A percentile compares a stretch with the other conserved stretches of the same genome.
Evolutionary conservation across 176 grass and related monocot species (phyloP).

Genomic region (Hsuehochloa calcarea): DNA sequence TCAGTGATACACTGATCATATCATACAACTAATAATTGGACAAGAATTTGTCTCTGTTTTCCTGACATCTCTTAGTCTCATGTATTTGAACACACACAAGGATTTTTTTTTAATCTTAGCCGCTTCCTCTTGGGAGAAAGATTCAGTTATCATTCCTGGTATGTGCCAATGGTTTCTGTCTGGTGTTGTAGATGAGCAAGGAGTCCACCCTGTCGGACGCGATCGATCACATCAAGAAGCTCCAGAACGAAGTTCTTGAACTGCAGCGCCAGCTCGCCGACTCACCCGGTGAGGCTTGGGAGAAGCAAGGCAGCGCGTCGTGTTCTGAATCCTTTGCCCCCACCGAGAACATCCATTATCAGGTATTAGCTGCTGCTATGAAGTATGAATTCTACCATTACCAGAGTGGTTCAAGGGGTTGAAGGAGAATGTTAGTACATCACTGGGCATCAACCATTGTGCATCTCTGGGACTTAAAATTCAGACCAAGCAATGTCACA

Average conservation of each 20-base stretch:
- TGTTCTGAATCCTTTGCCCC: constrained; percentile 39
- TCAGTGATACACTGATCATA: background rate
- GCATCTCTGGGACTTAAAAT: background rate
- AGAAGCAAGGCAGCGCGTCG: constrained; percentile 55
- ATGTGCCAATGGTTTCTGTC: background rate
- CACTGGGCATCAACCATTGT: background rate
- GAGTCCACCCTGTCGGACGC: constrained; percentile 79
- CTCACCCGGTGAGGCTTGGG: constrained; percentile 43
- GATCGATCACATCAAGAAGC: constrained; percentile 75
- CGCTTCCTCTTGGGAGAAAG: background rate
- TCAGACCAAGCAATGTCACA: background rate
- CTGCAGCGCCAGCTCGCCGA: constrained; percentile 64
- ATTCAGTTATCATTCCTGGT: background rate
- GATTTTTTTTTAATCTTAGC: background rate
- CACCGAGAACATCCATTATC: constrained; percentile 41
- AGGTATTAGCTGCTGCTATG: constrained; percentile 36
- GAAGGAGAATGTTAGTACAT: background rate
- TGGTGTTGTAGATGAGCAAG: constrained; percentile 80
- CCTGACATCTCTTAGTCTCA: background rate
- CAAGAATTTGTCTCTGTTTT: background rate
- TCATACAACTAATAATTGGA: background rate
- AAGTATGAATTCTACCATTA: background rate
- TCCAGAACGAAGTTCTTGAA: constrained; percentile 71
- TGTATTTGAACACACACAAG: background rate
- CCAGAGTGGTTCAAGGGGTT: background rate